Evolutionary conservation across 192 early-diverging fungal genomes (phyloP).

Genomic region (Jimgerdemannia flammicorona): DNA sequence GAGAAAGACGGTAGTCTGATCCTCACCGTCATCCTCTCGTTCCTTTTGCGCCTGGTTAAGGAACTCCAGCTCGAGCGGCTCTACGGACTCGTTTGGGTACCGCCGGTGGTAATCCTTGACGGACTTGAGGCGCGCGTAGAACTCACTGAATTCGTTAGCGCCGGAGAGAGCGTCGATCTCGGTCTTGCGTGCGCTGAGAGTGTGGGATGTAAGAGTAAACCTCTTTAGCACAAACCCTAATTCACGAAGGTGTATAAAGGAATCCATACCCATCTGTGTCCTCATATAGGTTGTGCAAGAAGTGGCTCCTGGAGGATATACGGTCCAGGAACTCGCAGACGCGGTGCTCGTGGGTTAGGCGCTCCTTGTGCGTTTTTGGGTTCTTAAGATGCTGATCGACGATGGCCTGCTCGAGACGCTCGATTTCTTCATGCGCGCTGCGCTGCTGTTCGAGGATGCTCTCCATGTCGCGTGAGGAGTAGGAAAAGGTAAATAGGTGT

Average conservation of each 20-base stretch:
- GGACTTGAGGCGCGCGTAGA: constrained; percentile 77
- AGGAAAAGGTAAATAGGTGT: not conserved
- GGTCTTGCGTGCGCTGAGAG: constrained; percentile 50
- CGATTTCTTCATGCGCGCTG: constrained; percentile 84
- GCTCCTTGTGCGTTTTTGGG: constrained; percentile 78
- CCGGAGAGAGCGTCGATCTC: constrained; percentile 72
- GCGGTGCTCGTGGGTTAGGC: constrained; percentile 76
- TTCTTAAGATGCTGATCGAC: constrained; percentile 77
- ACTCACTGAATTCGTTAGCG: constrained; percentile 71
- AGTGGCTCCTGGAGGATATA: constrained; percentile 62
- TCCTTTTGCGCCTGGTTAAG: constrained; percentile 48
- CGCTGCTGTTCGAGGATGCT: constrained; percentile 72
- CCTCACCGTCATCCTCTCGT: constrained; percentile 25
- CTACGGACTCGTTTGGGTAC: constrained; percentile 72
- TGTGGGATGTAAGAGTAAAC: not conserved
- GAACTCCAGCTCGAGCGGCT: constrained; percentile 81
- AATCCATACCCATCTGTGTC: constrained; percentile 66
- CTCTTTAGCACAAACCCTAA: not conserved
- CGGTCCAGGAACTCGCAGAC: constrained; percentile 67
- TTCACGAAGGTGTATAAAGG: not conserved
- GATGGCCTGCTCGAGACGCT: constrained; percentile 85
- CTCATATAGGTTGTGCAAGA: constrained; percentile 58
- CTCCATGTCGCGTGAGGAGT: constrained; percentile 32
- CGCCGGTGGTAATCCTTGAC: constrained; percentile 80
- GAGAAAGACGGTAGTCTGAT: not conserved